A percentile compares a stretch with the other conserved stretches of the same genome.
These are phyloP conservation scores for Turnera subulata DNA, from an alignment of 345 rosid species.

Conservation along the genomic window DNA sequence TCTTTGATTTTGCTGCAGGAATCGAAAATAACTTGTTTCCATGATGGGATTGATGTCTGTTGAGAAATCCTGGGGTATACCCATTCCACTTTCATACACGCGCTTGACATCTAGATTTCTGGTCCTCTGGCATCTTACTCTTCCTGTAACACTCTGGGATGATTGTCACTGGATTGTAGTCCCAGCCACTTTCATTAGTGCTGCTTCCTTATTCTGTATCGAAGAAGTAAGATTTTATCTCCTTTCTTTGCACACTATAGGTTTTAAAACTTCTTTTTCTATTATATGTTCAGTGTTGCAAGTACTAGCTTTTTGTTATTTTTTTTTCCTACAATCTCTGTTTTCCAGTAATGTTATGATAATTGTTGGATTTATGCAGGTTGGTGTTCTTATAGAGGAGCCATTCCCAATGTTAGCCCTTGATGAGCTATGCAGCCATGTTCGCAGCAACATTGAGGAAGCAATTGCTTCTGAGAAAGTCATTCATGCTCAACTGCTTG, in stretches of 20 bases:
- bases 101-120: conserved; percentile 91
- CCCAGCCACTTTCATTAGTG: conserved; percentile 93
- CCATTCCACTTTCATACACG: conserved; percentile 93
- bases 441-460: conserved; percentile 50
- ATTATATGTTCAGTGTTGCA: no score
- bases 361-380: conserved; percentile 38
- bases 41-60: conserved; percentile 85
- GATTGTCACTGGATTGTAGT: conserved; percentile 98
- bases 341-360: background rate
- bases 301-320: no score
- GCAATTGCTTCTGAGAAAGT: conserved; percentile 48
- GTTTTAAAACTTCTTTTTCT: no score
- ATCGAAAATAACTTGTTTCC: conserved; percentile 62
- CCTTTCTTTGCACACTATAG: no score
- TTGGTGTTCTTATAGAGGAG: conserved; percentile 95
- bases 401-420: conserved; percentile 94
- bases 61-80: conserved; percentile 79
- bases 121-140: conserved; percentile 92
- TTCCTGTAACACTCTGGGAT: conserved; percentile 93
- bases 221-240: conserved; percentile 64
- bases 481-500: conserved; percentile 43
- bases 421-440: conserved; percentile 65
- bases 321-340: background rate
- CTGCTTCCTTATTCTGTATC: conserved; percentile 95
- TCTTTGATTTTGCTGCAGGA: conserved; percentile 55